Percentiles rank a stretch among this genome's conserved stretches.
Conservation (phyloP, 352 stramenopile genomes). For the Pythium rhizo-oryzae region DNA sequence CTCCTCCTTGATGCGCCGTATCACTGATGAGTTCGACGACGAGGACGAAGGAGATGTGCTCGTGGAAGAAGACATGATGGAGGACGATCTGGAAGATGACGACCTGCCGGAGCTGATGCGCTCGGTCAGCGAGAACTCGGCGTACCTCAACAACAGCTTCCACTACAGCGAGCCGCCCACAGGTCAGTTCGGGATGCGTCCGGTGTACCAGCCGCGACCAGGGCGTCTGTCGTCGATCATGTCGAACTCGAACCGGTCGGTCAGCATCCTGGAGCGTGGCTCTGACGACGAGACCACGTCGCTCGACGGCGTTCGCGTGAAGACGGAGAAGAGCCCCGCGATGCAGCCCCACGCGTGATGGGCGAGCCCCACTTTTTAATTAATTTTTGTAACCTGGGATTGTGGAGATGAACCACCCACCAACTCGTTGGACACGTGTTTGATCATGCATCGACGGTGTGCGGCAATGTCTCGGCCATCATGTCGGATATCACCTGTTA, state of each 20-base stretch:
- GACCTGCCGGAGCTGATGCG: conserved; percentile 10
- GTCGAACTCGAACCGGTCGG: conserved; percentile 24
- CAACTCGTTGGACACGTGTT: not conserved
- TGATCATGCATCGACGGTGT: not conserved
- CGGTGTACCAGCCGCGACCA: conserved; percentile 11
- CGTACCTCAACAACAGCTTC: conserved; percentile 8
- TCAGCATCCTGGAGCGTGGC: conserved; percentile 32
- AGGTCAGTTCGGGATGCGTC: conserved; percentile 14
- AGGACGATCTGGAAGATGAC: conserved; percentile 26
- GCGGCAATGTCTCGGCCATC: too few relatives aligned
- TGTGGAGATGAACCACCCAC: conserved; percentile 18
- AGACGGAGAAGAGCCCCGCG: conserved; percentile 13
- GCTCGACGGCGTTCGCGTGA: conserved; percentile 20
- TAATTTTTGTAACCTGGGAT: not conserved
- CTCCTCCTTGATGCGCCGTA: conserved; percentile 56
- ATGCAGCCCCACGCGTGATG: conserved; percentile 1
- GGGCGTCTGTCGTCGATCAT: conserved; percentile 29
- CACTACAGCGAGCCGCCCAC: conserved; percentile 7
- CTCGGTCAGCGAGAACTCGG: conserved; percentile 21
- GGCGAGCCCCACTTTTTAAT: not conserved
- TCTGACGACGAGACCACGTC: conserved; percentile 24
- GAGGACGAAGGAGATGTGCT: conserved; percentile 32
- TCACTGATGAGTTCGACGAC: conserved; percentile 52
- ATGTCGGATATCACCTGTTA: too few relatives aligned
- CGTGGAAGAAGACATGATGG: conserved; percentile 27